Evolutionary conservation across 345 rosid genomes (phyloP), one percentile per base, ranked within the genome.

Genomic region (Lenwebbia sp.): DNA sequence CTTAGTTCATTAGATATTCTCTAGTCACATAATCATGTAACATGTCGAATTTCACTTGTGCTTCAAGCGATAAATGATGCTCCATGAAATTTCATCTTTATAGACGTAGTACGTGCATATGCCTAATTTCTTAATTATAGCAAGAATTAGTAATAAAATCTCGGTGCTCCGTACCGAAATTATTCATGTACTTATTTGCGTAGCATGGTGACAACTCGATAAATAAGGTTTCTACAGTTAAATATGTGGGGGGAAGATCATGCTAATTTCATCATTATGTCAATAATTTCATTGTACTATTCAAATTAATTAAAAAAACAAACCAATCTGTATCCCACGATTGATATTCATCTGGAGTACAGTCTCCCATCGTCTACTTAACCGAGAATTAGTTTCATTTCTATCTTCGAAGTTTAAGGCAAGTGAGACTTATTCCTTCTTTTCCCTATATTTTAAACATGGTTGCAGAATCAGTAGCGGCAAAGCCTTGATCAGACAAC

Each of bases 161-260:
- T 0, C 0, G 5, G 15, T 62, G 75, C 40, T 62, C 0, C 28
- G 22, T 6, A 14, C 41, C 0, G 2, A 28, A 4, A 13, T 0
- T 58, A 28, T 58, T n/a, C 6, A 19, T n/a, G 70, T n/a, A 58
- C 70, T 13, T 58, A 58, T 28, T 28, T n/a, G 21, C 19, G 7
- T 13, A 6, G 37, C 37, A 60, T 60, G 37, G 37, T 60, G 10
- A 60, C 74, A 60, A 28, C 74, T 60, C 6, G 19, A 19, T 60
- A 37, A 28, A 3, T 13, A 28, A 60, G 9, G 74, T 28, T 60
- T 60, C 37, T 28, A 60, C 10, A 28, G 5, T 14, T 17, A 33
- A 65, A 65, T 30, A 17, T 19, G 76, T 33, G 21, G 44, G 76
- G 3, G 76, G 12, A 1, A 1, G 4, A 15, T 65, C 12, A 65